Evolutionary conservation across 192 early-diverging fungal genomes (phyloP).

Genomic region (Gonapodya sp.): DNA sequence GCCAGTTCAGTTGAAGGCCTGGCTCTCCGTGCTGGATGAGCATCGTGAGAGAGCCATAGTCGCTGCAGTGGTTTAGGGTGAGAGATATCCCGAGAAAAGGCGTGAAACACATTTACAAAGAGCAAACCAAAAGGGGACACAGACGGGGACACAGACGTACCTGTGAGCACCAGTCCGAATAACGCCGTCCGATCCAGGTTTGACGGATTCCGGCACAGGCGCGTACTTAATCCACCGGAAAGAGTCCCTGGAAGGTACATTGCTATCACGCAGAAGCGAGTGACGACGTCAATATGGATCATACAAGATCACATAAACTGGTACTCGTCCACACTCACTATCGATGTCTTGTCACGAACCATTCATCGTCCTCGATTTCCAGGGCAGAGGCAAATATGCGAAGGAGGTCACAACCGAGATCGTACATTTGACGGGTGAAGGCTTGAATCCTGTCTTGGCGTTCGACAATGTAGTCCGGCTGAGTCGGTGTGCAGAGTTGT

Average conservation of each 20-base stretch:
- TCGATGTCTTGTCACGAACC: neutral
- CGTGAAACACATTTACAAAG: too few species aligned
- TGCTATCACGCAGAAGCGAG: too few species aligned
- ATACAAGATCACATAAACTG: neutral
- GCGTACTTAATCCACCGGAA: constrained; percentile 10
- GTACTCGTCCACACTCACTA: neutral
- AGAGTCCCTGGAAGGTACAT: constrained; percentile 1
- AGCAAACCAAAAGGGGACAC: too few species aligned
- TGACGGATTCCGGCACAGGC: constrained; percentile 3
- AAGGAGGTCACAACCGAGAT: neutral
- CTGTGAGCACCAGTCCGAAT: neutral
- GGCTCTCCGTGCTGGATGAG: constrained; percentile 11
- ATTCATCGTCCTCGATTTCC: neutral
- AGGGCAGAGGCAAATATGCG: neutral
- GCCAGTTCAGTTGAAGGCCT: neutral
- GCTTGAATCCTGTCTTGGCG: neutral
- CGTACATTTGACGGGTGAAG: constrained; percentile 4
- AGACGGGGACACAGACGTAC: too few species aligned
- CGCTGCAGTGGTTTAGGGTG: neutral
- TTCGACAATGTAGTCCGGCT: constrained; percentile 8
- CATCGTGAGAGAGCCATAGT: constrained; percentile 7
- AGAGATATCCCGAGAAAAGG: neutral
- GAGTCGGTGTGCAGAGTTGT: neutral
- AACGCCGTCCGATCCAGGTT: neutral
- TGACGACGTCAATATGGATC: neutral